Conservation (phyloP, 139 green algal species). For the Desmodesmus armatus region DNA sequence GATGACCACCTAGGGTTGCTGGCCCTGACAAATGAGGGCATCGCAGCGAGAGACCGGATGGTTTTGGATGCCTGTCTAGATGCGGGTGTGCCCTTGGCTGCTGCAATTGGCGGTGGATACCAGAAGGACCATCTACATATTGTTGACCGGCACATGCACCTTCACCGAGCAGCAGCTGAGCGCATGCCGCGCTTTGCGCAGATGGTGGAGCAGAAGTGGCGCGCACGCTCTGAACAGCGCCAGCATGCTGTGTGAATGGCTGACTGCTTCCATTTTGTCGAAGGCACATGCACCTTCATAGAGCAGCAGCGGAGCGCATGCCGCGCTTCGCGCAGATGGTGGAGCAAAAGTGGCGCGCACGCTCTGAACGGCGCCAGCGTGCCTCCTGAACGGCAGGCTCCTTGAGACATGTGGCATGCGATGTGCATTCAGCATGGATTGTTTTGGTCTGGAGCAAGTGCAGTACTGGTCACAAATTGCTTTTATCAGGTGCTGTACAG, state of each 20-base stretch:
- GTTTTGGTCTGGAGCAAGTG: no score
- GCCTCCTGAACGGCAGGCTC: no score
- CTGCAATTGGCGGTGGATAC: conserved; percentile 72
- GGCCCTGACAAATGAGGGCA: conserved; percentile 56
- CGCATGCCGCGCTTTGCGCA: conserved; percentile 5
- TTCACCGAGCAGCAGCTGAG: conserved; percentile 59
- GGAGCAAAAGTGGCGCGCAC: conserved; percentile 14
- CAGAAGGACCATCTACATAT: conserved; percentile 54
- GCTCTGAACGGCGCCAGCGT: no score
- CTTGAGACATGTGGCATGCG: no score
- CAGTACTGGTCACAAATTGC: no score
- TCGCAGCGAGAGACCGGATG: conserved; percentile 52
- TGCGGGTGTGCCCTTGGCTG: conserved; percentile 52
- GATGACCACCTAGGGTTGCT: conserved; percentile 66
- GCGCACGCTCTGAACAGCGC: no score
- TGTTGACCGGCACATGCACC: conserved; percentile 58
- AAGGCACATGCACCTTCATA: conserved; percentile 61
- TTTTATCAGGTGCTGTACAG: no score
- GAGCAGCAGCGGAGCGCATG: conserved; percentile 46
- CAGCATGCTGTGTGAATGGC: conserved; percentile 5
- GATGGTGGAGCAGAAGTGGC: conserved; percentile 6
- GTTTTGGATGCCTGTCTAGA: conserved; percentile 55
- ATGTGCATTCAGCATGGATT: no score
- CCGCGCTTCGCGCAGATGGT: background rate
- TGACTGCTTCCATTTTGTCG: no score